Evolutionary conservation across 1,284 basidiomycete genomes (phyloP).

Genomic region (Inonotus obliquus): DNA sequence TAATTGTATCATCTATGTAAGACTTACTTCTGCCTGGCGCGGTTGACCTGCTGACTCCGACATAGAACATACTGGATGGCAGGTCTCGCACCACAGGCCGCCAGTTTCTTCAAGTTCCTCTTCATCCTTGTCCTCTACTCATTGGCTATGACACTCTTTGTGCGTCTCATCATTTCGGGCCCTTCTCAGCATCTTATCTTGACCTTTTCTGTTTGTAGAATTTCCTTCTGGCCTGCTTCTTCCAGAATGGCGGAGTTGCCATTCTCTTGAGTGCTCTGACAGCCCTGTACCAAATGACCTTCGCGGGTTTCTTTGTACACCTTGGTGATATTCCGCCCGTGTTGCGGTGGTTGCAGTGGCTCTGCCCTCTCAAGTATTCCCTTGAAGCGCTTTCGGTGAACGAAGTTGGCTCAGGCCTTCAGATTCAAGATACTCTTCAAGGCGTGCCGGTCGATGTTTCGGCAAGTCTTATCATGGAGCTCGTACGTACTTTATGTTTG

Average conservation of each 20-base stretch:
- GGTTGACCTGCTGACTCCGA: slow-evolving; percentile 12
- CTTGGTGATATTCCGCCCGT: slow-evolving; percentile 75
- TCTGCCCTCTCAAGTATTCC: slow-evolving; percentile 66
- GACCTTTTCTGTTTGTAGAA: slow-evolving; percentile 50
- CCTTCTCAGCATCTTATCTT: slow-evolving; percentile 10
- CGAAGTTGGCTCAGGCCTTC: slow-evolving; percentile 80
- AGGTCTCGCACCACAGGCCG: slow-evolving; percentile 65
- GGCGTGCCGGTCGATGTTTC: slow-evolving; percentile 80
- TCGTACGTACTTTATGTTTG: slow-evolving; percentile 41
- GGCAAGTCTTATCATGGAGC: slow-evolving; percentile 77
- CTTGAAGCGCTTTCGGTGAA: slow-evolving; percentile 85
- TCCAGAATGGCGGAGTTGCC: slow-evolving; percentile 83
- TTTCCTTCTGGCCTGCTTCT: slow-evolving; percentile 77
- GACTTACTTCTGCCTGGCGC: slow-evolving; percentile 21
- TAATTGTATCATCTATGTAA: slow-evolving; percentile 76
- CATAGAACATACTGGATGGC: slow-evolving; percentile 88
- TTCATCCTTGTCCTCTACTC: slow-evolving; percentile 75
- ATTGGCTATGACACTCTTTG: slow-evolving; percentile 79
- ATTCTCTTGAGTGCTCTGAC: slow-evolving; percentile 77
- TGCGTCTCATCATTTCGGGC: slow-evolving; percentile 35
- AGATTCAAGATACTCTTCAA: slow-evolving; percentile 74
- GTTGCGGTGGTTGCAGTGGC: slow-evolving; percentile 84
- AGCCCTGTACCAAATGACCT: slow-evolving; percentile 81
- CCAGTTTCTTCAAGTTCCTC: slow-evolving; percentile 79
- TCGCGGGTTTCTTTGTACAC: slow-evolving; percentile 84